These are phyloP conservation scores for Hibiscus syriacus DNA, from an alignment of 345 rosid species.

Conservation along the genomic window DNA sequence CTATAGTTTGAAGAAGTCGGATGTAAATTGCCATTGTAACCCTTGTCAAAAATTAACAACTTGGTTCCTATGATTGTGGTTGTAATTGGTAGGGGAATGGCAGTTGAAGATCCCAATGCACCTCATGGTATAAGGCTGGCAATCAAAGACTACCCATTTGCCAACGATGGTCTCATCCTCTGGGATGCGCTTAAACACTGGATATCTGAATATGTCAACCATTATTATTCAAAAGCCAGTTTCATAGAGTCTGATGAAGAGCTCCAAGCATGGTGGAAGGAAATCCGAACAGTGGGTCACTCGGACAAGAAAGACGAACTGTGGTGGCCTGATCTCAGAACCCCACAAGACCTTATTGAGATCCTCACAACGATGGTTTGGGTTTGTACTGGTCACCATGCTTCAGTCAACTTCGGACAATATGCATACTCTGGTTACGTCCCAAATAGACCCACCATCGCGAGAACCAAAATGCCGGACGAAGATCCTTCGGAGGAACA, in stretches of 20 bases:
- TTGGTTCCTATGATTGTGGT: slow-evolving; percentile 27
- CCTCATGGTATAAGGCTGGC: slow-evolving; percentile 45
- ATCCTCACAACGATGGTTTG: slow-evolving; percentile 35
- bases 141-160: slow-evolving; percentile 52
- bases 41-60: no score
- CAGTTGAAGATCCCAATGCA: slow-evolving; percentile 36
- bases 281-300: no score
- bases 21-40: no score
- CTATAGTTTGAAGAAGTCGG: no score
- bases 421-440: slow-evolving; percentile 39
- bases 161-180: slow-evolving; percentile 43
- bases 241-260: no score
- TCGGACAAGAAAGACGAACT: no score
- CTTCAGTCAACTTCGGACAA: slow-evolving; percentile 53
- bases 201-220: no score
- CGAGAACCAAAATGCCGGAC: slow-evolving; percentile 34
- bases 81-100: slow-evolving; percentile 60
- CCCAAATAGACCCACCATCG: slow-evolving; percentile 43
- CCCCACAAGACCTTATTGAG: slow-evolving; percentile 24
- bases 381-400: slow-evolving; percentile 45
- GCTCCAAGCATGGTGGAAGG: no score
- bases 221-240: no score
- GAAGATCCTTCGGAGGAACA: slow-evolving; percentile 30
- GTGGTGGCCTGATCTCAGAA: no score
- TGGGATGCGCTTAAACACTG: slow-evolving; percentile 42